Conservation (phyloP, 2,329 filamentous ascomycete species). For the Fusarium nisikadoi region DNA sequence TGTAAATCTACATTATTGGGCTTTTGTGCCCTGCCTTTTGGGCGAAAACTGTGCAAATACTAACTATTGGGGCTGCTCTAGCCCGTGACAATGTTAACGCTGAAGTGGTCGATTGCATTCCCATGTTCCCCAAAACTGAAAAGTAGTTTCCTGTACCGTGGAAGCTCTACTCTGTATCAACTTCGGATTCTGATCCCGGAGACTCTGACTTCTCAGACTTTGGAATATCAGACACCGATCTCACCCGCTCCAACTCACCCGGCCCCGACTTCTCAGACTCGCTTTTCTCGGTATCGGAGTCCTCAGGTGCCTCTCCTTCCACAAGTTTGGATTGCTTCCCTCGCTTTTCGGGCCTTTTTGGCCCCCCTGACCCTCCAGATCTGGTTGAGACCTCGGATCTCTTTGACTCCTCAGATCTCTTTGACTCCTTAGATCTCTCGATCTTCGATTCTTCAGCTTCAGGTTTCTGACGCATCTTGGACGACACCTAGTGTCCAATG, state of each 20-base stretch:
- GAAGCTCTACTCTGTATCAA: background rate
- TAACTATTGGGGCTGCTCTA: background rate
- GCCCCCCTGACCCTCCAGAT: background rate
- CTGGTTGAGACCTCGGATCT: background rate
- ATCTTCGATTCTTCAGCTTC: background rate
- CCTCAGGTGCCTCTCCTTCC: too few species aligned
- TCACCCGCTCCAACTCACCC: background rate
- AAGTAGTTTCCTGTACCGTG: background rate
- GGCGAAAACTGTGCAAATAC: background rate
- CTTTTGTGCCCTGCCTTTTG: background rate
- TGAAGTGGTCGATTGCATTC: background rate
- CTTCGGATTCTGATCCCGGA: conserved; percentile 3
- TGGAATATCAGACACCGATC: background rate
- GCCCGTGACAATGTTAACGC: background rate
- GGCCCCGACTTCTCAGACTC: background rate
- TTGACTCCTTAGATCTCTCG: background rate
- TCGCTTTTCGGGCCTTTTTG: background rate
- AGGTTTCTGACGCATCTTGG: conserved; percentile 3
- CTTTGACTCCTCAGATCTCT: background rate
- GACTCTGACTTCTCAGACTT: background rate
- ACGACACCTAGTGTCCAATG: conserved; percentile 32
- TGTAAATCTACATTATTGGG: conserved; percentile 2
- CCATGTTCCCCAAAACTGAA: background rate
- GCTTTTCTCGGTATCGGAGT: background rate
- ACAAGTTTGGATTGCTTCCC: background rate